These are phyloP conservation scores for Rhododendron williamsianum DNA, from an alignment of 148 eudicot species.

Conservation along the genomic window DNA sequence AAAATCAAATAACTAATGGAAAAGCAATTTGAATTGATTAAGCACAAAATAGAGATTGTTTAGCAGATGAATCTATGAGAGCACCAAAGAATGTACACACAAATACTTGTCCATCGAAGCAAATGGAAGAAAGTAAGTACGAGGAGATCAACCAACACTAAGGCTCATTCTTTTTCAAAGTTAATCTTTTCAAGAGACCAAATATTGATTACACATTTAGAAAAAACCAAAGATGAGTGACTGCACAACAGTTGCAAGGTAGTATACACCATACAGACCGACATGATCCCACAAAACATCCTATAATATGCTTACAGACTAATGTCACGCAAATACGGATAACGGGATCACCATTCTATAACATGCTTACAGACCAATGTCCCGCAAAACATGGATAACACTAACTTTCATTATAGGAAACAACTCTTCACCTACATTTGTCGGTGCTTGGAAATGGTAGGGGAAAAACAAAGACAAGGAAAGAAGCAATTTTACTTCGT, in stretches of 20 bases:
- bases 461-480: neutral
- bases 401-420: neutral
- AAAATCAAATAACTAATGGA: neutral
- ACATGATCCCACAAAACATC: neutral
- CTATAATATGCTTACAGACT: neutral
- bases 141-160: neutral
- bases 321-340: neutral
- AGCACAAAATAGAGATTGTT: neutral
- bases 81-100: neutral
- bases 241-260: neutral
- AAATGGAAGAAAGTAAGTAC: conserved; percentile 3
- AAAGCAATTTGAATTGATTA: neutral
- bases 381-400: neutral
- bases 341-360: neutral
- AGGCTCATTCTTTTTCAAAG: neutral
- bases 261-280: neutral
- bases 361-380: no score
- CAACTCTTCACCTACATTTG: neutral
- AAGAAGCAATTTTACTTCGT: neutral
- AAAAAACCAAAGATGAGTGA: neutral
- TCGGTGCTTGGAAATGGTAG: neutral
- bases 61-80: neutral
- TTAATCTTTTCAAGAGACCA: neutral
- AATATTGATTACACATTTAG: neutral
- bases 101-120: neutral